Percentiles rank a stretch among this genome's conserved stretches.
These are phyloP conservation scores for Pholiota molesta DNA, from an alignment of 768 basidiomycete genomes.

Conservation along the genomic window DNA sequence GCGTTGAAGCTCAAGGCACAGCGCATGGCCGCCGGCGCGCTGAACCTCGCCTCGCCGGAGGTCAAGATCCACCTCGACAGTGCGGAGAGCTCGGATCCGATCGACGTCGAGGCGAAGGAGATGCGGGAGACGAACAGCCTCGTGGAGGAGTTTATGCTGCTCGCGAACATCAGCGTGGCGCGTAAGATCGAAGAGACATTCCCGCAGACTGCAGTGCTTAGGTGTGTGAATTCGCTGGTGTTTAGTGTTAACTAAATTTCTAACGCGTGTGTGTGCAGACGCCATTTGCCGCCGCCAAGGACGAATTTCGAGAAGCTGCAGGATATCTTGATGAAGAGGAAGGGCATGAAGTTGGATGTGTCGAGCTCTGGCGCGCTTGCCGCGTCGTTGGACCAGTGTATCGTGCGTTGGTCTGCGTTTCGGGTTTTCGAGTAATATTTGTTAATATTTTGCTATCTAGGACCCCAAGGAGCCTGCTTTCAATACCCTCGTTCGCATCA, in stretches of 20 bases:
- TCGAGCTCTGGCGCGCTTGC: conserved; percentile 91
- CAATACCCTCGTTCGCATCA: conserved; percentile 97
- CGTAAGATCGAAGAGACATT: conserved; percentile 90
- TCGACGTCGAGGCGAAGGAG: conserved; percentile 97
- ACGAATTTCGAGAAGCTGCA: conserved; percentile 96
- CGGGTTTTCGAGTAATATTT: not conserved
- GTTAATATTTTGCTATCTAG: conserved; percentile 36
- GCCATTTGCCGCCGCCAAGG: conserved; percentile 89
- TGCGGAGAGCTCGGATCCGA: conserved; percentile 91
- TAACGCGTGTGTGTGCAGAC: conserved; percentile 44
- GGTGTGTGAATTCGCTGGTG: conserved; percentile 42
- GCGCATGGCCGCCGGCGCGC: conserved; percentile 94
- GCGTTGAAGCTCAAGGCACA: conserved; percentile 83
- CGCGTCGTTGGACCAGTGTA: conserved; percentile 82
- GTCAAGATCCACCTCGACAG: conserved; percentile 96
- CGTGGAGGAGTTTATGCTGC: conserved; percentile 98
- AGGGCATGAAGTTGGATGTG: conserved; percentile 83
- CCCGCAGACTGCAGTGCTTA: conserved; percentile 92
- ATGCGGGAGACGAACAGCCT: conserved; percentile 91
- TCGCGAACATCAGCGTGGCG: conserved; percentile 96
- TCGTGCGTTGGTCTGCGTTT: conserved; percentile 51
- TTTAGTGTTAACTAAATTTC: not conserved
- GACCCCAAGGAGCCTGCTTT: conserved; percentile 86
- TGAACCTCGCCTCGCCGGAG: conserved; percentile 97
- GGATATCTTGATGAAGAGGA: conserved; percentile 87